A percentile compares a stretch with the other conserved stretches of the same genome.
Conservation (phyloP, 148 eudicot species). For the Heliosperma pusillum region DNA sequence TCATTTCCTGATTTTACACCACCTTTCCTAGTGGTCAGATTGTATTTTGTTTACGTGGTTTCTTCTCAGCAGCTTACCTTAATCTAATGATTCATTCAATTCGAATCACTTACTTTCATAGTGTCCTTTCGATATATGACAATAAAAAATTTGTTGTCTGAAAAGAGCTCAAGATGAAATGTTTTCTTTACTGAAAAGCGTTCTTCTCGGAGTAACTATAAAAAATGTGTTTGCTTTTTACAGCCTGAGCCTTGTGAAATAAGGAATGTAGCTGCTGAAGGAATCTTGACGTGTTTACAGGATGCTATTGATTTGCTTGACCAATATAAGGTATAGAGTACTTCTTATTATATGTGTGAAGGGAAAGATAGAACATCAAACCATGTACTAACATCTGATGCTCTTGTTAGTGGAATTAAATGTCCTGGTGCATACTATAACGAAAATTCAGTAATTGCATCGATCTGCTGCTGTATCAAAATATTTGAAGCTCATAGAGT, state of each 20-base stretch:
- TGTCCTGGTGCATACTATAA: not conserved
- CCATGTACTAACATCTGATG: not conserved
- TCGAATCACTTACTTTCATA: not conserved
- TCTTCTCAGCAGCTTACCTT: not conserved
- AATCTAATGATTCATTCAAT: not conserved
- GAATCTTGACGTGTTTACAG: constrained; percentile 77
- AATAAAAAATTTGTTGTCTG: too few relatives aligned
- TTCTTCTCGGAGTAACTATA: not conserved
- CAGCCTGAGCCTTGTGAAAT: constrained; percentile 80
- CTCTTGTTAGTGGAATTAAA: not conserved
- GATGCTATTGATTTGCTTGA: constrained; percentile 75
- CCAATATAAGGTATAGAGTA: constrained; percentile 70
- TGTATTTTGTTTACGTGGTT: not conserved
- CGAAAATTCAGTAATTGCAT: not conserved
- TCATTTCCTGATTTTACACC: not conserved
- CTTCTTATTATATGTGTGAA: not conserved
- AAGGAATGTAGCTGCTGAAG: constrained; percentile 80
- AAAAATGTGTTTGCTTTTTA: not conserved
- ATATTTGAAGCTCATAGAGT: not conserved
- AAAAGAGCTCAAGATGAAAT: not conserved
- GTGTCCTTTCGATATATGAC: not conserved
- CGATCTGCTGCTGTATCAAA: not conserved
- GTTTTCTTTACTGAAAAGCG: not conserved
- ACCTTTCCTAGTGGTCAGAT: not conserved
- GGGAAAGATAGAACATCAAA: not conserved